phyloP scores from a whole-genome alignment of 139 green algal genomes.

The Chlorella sp. region DNA sequence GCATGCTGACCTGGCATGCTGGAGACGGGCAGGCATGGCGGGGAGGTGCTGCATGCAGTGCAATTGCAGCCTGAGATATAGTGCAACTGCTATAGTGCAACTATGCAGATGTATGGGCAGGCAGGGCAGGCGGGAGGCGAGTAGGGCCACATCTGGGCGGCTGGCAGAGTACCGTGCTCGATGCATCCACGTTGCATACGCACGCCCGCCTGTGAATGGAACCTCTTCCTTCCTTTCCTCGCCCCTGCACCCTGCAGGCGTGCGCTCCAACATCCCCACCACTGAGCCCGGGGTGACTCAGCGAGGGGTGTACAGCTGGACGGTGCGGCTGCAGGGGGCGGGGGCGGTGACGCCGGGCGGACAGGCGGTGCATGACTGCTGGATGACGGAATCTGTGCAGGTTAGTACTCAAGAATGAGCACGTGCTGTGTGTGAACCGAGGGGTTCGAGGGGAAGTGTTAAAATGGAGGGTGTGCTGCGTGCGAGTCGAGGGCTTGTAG shows the following conservation, averaged over 20 bases:
- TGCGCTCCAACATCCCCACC: constrained; percentile 9
- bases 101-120: too few species aligned
- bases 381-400: constrained; percentile 16
- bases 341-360: background rate
- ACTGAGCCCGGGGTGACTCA: constrained; percentile 1
- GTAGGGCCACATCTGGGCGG: too few species aligned
- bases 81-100: constrained; percentile 3
- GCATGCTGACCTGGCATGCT: background rate
- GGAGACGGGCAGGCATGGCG: too few species aligned
- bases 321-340: constrained; percentile 5
- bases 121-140: too few species aligned
- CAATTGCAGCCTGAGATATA: too few species aligned
- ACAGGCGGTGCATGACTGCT: background rate
- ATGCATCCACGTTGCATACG: background rate
- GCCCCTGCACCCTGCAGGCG: background rate
- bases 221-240: background rate
- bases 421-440: too few species aligned
- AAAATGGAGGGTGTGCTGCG: too few species aligned
- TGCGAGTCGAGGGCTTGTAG: too few species aligned
- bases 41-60: too few species aligned
- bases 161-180: too few species aligned
- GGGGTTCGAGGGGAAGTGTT: too few species aligned
- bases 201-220: background rate
- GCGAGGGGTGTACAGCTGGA: constrained; percentile 24
- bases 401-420: too few species aligned